Percentiles rank a stretch among this genome's conserved stretches.
Conservation (phyloP, 352 stramenopile species). For the Globisporangium orthogonon region DNA sequence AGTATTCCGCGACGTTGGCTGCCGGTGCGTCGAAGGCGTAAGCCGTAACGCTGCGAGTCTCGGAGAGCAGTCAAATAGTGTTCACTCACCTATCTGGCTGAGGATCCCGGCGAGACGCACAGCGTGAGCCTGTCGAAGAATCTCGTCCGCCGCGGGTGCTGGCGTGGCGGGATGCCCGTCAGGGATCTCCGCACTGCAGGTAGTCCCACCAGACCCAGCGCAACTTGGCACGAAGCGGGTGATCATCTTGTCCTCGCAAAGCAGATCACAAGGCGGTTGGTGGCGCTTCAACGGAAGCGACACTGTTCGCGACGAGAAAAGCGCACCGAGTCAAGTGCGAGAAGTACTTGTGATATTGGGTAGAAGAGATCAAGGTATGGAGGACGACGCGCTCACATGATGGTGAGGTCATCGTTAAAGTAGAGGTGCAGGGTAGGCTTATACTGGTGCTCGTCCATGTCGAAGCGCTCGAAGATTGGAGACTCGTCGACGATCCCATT, state of each 20-base stretch:
- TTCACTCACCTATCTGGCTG: conserved; percentile 36
- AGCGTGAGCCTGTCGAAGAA: conserved; percentile 39
- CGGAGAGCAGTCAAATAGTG: not conserved
- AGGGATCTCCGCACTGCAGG: not conserved
- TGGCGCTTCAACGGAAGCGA: too few relatives aligned
- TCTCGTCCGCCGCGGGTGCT: conserved; percentile 21
- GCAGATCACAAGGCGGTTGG: too few relatives aligned
- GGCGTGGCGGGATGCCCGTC: not conserved
- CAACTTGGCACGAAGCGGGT: conserved; percentile 6
- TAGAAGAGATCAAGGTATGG: not conserved
- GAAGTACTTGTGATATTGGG: too few relatives aligned
- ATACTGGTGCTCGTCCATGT: conserved; percentile 86
- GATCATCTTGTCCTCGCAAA: conserved; percentile 4
- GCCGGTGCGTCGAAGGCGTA: not conserved
- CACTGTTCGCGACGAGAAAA: too few relatives aligned
- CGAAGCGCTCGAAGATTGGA: conserved; percentile 68
- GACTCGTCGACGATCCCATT: conserved; percentile 88
- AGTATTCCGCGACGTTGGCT: conserved; percentile 43
- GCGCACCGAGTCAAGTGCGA: too few relatives aligned
- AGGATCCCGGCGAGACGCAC: conserved; percentile 40
- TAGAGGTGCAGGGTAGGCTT: conserved; percentile 89
- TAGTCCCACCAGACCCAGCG: not conserved
- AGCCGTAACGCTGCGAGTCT: not conserved
- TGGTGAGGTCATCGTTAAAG: conserved; percentile 92
- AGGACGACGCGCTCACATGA: conserved; percentile 26